A percentile compares a stretch with the other conserved stretches of the same genome.
Conservation (phyloP, 257 asterid species). For the Ajuga chamaepitys region DNA sequence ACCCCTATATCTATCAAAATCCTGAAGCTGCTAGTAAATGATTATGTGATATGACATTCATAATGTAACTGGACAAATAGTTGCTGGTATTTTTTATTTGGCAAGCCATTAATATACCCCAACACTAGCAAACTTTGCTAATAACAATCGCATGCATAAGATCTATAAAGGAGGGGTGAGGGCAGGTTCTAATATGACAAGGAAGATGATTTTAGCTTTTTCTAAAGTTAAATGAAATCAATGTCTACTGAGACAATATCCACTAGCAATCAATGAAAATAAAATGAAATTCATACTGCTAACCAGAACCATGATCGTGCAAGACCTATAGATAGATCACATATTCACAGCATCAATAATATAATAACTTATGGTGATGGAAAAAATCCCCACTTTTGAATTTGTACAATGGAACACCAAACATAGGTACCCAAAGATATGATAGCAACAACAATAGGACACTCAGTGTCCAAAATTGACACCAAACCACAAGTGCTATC, state of each 20-base stretch:
- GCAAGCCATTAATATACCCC: background rate
- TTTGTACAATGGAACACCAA: background rate
- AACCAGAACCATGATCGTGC: background rate
- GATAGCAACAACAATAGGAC: background rate
- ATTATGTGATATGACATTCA: too few species aligned
- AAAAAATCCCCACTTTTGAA: background rate
- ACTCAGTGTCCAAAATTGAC: background rate
- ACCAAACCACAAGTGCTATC: background rate
- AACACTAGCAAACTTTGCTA: background rate
- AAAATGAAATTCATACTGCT: background rate
- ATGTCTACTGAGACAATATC: too few species aligned
- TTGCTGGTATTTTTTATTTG: background rate
- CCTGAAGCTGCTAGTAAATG: too few species aligned
- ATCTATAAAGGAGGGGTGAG: too few species aligned
- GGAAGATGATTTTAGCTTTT: too few species aligned
- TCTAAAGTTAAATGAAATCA: too few species aligned
- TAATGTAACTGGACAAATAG: background rate
- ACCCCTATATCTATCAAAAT: background rate
- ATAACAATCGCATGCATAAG: background rate
- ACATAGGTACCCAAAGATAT: background rate
- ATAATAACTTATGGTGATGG: background rate
- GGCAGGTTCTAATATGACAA: too few species aligned
- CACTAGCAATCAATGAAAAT: too few species aligned
- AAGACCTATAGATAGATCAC: background rate
- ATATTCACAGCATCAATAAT: slow-evolving; percentile 5